A percentile compares a stretch with the other conserved stretches of the same genome.
These are phyloP conservation scores for Calonectria hawksworthii DNA, from an alignment of 2,329 filamentous ascomycete species.

Conservation along the genomic window DNA sequence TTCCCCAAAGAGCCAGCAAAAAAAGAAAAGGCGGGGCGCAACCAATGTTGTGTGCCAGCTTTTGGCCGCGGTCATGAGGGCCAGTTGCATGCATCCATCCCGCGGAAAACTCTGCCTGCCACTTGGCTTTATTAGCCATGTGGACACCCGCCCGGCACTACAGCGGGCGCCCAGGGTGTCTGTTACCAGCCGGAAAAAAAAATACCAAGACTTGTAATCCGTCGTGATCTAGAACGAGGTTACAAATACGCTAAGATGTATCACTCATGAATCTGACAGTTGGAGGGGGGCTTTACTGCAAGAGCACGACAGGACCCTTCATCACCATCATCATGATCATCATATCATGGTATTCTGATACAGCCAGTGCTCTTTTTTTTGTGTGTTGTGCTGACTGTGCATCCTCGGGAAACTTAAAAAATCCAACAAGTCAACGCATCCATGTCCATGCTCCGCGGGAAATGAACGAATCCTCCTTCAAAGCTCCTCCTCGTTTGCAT, in stretches of 20 bases:
- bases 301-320: not conserved
- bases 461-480: not conserved
- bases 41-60: not conserved
- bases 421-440: not conserved
- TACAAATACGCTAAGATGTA: not conserved
- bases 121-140: not conserved
- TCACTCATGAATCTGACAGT: not conserved
- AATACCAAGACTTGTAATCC: not conserved
- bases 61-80: not conserved
- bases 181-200: not conserved
- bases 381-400: not conserved
- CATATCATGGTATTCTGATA: not conserved
- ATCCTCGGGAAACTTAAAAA: conserved; percentile 1
- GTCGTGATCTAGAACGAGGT: not conserved
- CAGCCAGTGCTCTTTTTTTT: not conserved
- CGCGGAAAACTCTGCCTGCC: conserved; percentile 11
- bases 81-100: not conserved
- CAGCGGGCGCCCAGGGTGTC: not conserved
- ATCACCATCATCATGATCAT: not conserved
- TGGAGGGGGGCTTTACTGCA: not conserved
- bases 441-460: conserved; percentile 2
- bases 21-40: conserved; percentile 1
- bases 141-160: not conserved
- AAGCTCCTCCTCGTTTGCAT: not conserved
- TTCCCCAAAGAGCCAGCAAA: not conserved